Evolutionary conservation across 2,329 filamentous ascomycete species (phyloP).

Genomic region (Apiospora koreana): DNA sequence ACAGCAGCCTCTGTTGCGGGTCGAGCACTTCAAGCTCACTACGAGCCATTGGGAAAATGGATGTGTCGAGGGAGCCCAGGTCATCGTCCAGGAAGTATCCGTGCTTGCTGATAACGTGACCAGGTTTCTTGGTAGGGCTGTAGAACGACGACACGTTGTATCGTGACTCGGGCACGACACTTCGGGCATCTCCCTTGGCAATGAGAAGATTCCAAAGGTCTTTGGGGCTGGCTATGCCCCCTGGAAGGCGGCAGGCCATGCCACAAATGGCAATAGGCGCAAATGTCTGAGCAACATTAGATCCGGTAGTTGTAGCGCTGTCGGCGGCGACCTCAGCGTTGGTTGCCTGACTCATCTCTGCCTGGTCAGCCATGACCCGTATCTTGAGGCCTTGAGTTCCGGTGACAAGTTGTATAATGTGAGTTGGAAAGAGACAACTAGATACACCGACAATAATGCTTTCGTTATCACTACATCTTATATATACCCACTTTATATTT

Average conservation of each 20-base stretch:
- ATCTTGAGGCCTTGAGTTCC: too few species aligned
- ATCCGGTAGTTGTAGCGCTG: too few species aligned
- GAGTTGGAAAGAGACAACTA: too few species aligned
- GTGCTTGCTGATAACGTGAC: slow-evolving; percentile 20
- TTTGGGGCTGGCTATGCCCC: slow-evolving; percentile 16
- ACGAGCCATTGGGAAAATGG: slow-evolving; percentile 41
- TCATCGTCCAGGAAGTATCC: slow-evolving; percentile 27
- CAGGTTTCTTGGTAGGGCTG: slow-evolving; percentile 12
- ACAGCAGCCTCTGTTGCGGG: slow-evolving; percentile 36
- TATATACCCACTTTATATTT: too few species aligned
- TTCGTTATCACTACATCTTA: too few species aligned
- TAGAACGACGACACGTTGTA: slow-evolving; percentile 22
- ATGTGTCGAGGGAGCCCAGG: slow-evolving; percentile 26
- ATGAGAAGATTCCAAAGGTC: slow-evolving; percentile 23
- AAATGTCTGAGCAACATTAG: too few species aligned
- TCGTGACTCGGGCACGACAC: slow-evolving; percentile 18
- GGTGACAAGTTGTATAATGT: too few species aligned
- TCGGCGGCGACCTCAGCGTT: too few species aligned
- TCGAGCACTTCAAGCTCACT: slow-evolving; percentile 42
- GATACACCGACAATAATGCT: too few species aligned
- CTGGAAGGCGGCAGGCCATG: slow-evolving; percentile 25
- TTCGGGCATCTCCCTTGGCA: slow-evolving; percentile 19
- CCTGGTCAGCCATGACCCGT: too few species aligned
- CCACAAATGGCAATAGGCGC: slow-evolving; percentile 25
- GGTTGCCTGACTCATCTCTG: too few species aligned